A percentile compares a stretch with the other conserved stretches of the same genome.
Evolutionary conservation across 116 monocot species (phyloP).

Genomic region (Phalaenopsis hybrid): DNA sequence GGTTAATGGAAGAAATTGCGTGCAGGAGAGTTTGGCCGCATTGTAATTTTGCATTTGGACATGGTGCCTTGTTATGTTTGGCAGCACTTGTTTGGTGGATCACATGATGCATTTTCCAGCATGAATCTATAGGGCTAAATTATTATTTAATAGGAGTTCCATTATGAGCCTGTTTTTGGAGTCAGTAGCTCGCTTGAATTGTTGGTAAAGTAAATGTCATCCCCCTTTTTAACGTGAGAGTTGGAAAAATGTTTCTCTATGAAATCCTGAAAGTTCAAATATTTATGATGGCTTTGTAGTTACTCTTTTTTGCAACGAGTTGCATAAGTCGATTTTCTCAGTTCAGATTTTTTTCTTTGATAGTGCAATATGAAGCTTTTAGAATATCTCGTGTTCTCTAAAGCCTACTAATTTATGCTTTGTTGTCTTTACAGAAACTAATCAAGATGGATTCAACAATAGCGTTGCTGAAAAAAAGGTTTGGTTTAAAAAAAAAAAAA

Average conservation of each 20-base stretch:
- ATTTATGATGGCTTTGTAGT: background rate
- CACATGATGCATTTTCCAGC: background rate
- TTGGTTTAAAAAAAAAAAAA: background rate
- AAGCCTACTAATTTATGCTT: conserved; percentile 1
- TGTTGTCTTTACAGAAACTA: conserved; percentile 49
- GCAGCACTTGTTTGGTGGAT: background rate
- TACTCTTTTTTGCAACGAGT: background rate
- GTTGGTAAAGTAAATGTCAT: background rate
- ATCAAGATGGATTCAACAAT: conserved; percentile 85
- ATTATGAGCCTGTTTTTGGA: background rate
- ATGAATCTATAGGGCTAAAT: background rate
- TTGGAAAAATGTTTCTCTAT: background rate
- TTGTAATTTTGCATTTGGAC: background rate
- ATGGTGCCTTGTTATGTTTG: background rate
- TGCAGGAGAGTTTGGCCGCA: background rate
- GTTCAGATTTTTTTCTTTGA: background rate
- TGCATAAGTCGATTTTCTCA: background rate
- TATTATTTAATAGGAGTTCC: background rate
- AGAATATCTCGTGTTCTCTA: background rate
- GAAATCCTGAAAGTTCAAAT: background rate
- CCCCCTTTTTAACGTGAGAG: background rate
- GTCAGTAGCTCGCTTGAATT: background rate
- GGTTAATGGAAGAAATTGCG: background rate
- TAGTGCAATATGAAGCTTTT: background rate
- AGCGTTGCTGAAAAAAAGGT: conserved; percentile 88